Conservation (phyloP, 805 yeast species). For the Hanseniaspora taiwanica region DNA sequence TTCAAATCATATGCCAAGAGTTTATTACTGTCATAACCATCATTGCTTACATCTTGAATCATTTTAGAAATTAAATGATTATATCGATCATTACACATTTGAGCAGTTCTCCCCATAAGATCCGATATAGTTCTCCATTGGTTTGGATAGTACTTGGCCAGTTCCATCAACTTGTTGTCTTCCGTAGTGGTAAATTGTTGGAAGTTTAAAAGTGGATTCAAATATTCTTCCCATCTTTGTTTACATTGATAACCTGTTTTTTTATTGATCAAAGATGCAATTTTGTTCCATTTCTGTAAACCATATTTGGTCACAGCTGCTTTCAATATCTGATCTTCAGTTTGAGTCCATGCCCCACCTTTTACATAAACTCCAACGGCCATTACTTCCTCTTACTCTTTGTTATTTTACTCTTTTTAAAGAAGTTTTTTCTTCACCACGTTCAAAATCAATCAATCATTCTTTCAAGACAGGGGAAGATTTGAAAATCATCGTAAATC, state of each 20-base stretch:
- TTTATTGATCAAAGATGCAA: constrained; percentile 70
- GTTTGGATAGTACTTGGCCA: constrained; percentile 67
- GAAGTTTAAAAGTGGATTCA: constrained; percentile 59
- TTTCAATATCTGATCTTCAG: constrained; percentile 71
- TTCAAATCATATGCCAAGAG: constrained; percentile 1
- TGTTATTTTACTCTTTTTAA: too few relatives aligned
- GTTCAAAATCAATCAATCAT: too few relatives aligned
- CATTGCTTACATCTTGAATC: constrained; percentile 19
- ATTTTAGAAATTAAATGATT: constrained; percentile 45
- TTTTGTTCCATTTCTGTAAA: constrained; percentile 86
- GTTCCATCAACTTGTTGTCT: constrained; percentile 53
- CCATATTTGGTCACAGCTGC: constrained; percentile 94
- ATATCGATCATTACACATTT: constrained; percentile 75
- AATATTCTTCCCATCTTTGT: constrained; percentile 83
- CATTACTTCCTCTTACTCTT: background rate
- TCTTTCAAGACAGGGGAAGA: too few relatives aligned
- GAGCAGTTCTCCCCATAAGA: constrained; percentile 70
- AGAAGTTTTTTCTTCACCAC: too few relatives aligned
- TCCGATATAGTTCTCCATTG: constrained; percentile 93
- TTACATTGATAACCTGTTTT: constrained; percentile 88
- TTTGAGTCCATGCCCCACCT: constrained; percentile 50
- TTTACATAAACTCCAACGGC: background rate
- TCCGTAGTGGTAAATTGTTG: constrained; percentile 62
- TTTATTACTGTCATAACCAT: too few relatives aligned
- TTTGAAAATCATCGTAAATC: too few relatives aligned